phyloP scores from a whole-genome alignment of 1,139 yeast species.

The Yamadazyma sp. region DNA sequence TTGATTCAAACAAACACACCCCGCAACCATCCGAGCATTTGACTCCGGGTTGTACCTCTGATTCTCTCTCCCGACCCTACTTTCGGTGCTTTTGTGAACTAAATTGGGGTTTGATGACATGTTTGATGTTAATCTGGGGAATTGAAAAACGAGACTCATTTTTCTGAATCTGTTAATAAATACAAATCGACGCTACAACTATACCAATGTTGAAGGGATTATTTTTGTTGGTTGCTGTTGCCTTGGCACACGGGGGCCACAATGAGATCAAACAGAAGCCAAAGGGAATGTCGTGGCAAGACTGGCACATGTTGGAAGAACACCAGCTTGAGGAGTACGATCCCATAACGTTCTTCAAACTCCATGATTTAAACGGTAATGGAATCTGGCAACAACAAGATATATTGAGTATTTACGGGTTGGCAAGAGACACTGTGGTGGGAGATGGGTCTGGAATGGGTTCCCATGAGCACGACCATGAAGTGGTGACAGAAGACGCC shows the following conservation, averaged over 20 bases:
- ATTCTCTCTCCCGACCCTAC: slow-evolving; percentile 38
- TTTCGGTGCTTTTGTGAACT: slow-evolving; percentile 20
- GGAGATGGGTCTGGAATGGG: slow-evolving; percentile 96
- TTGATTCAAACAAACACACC: slow-evolving; percentile 72
- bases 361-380: slow-evolving; percentile 67
- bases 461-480: slow-evolving; percentile 58
- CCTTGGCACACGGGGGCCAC: slow-evolving; percentile 21
- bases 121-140: neutral
- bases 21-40: slow-evolving; percentile 88
- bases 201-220: neutral
- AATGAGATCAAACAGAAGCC: slow-evolving; percentile 35
- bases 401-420: slow-evolving; percentile 78
- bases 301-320: slow-evolving; percentile 89
- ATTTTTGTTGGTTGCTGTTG: slow-evolving; percentile 3
- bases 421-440: slow-evolving; percentile 66
- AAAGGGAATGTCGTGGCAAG: slow-evolving; percentile 61
- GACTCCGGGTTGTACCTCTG: slow-evolving; percentile 48
- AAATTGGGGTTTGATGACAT: slow-evolving; percentile 13
- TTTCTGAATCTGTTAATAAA: no score
- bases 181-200: no score
- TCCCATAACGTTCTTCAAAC: slow-evolving; percentile 71
- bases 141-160: neutral
- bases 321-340: slow-evolving; percentile 77
- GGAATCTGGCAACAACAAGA: slow-evolving; percentile 61
- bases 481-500: slow-evolving; percentile 53